These are phyloP conservation scores for Cyclotella kingstonii DNA, from an alignment of 108 stramenopile genomes.

Conservation along the genomic window DNA sequence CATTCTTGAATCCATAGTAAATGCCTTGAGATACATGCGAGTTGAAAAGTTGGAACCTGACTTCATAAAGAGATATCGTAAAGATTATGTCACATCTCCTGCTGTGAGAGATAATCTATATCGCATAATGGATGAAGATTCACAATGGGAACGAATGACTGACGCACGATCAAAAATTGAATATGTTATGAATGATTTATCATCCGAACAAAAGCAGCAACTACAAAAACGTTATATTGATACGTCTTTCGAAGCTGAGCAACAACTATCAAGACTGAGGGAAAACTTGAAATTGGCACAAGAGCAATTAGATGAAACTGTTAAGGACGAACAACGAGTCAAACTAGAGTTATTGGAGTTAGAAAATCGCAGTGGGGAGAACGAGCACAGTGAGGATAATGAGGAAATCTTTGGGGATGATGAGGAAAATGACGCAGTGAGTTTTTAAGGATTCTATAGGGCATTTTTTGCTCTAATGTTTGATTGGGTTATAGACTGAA, in stretches of 20 bases:
- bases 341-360: conserved; percentile 62
- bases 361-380: conserved; percentile 33
- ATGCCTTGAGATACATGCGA: conserved; percentile 75
- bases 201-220: conserved; percentile 38
- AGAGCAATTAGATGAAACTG: conserved; percentile 57
- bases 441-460: conserved; percentile 11
- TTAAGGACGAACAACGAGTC: conserved; percentile 53
- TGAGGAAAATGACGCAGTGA: conserved; percentile 61
- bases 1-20: conserved; percentile 63
- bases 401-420: conserved; percentile 69
- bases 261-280: conserved; percentile 46
- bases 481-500: too few relatives aligned
- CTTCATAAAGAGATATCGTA: conserved; percentile 78
- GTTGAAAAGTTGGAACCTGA: conserved; percentile 77
- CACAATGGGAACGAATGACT: conserved; percentile 73
- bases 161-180: conserved; percentile 69
- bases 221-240: conserved; percentile 11
- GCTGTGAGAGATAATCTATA: conserved; percentile 76
- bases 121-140: conserved; percentile 80
- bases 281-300: conserved; percentile 49
- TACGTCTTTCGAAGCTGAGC: conserved; percentile 15
- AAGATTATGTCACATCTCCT: conserved; percentile 67
- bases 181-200: conserved; percentile 40
- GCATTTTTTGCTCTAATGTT: background rate
- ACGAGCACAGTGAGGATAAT: conserved; percentile 62